These are phyloP conservation scores for Boletus reticulatus DNA, from an alignment of 768 basidiomycete genomes.

Conservation along the genomic window DNA sequence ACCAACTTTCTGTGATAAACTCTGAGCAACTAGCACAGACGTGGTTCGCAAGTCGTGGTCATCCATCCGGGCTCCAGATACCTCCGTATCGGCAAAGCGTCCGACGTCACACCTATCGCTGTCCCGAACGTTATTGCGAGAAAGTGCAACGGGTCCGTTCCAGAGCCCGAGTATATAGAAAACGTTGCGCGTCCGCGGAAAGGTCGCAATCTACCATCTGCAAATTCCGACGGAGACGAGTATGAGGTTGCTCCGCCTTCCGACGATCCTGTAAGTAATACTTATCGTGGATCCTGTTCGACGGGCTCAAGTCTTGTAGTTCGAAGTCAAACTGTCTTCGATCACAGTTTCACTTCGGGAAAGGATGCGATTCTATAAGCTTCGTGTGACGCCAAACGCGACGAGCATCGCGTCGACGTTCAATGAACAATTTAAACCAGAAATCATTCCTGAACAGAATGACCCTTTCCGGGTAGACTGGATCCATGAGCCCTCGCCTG, in stretches of 20 bases:
- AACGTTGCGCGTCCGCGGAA: conserved; percentile 56
- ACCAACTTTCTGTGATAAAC: conserved; percentile 21
- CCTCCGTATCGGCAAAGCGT: conserved; percentile 72
- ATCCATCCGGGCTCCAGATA: conserved; percentile 78
- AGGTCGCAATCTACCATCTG: conserved; percentile 23
- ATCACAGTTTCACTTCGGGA: conserved; percentile 73
- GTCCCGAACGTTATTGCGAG: conserved; percentile 76
- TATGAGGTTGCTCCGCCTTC: conserved; percentile 44
- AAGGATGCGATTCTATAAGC: conserved; percentile 83
- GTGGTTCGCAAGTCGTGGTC: conserved; percentile 76
- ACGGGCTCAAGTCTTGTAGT: conserved; percentile 39
- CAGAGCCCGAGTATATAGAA: conserved; percentile 43
- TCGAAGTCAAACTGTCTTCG: conserved; percentile 72
- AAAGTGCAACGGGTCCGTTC: conserved; percentile 47
- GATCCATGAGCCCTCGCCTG: conserved; percentile 58
- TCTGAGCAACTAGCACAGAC: conserved; percentile 43
- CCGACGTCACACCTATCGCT: conserved; percentile 67
- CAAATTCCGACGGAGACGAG: conserved; percentile 44
- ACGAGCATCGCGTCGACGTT: conserved; percentile 70
- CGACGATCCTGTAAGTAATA: conserved; percentile 60
- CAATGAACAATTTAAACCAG: conserved; percentile 82
- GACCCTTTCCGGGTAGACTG: conserved; percentile 85
- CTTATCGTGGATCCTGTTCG: background rate
- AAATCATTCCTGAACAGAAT: conserved; percentile 81
- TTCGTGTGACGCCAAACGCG: conserved; percentile 70